These are phyloP conservation scores for Lactarius sanguifluus DNA, from an alignment of 768 basidiomycete species.

Conservation along the genomic window DNA sequence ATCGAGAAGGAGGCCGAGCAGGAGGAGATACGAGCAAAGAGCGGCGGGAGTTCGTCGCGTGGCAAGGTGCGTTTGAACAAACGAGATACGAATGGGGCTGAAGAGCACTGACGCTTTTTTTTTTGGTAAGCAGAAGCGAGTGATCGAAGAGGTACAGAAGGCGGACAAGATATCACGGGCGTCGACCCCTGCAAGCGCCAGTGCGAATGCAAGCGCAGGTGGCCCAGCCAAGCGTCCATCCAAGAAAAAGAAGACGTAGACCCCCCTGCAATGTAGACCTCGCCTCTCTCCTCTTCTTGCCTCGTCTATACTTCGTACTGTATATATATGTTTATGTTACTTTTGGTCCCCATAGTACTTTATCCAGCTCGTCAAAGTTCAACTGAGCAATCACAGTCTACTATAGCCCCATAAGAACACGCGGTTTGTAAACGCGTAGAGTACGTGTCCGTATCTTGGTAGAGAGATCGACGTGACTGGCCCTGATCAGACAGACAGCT, in stretches of 20 bases:
- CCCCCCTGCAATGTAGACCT: not conserved
- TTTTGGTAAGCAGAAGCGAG: slow-evolving; percentile 56
- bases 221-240: slow-evolving; percentile 49
- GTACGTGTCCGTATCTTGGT: not conserved
- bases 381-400: not conserved
- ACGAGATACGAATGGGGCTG: no score
- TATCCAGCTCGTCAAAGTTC: not conserved
- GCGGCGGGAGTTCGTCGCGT: slow-evolving; percentile 42
- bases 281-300: not conserved
- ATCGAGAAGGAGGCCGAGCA: slow-evolving; percentile 88
- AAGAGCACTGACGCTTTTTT: slow-evolving; percentile 5
- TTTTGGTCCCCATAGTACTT: not conserved
- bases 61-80: slow-evolving; percentile 54
- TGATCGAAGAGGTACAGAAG: slow-evolving; percentile 64
- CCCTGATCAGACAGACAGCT: not conserved
- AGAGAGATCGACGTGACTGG: not conserved
- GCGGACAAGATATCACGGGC: slow-evolving; percentile 52
- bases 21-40: slow-evolving; percentile 67
- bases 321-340: slow-evolving; percentile 6
- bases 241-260: slow-evolving; percentile 68
- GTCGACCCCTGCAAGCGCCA: slow-evolving; percentile 55
- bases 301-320: not conserved
- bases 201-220: slow-evolving; percentile 45
- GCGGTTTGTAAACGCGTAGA: not conserved
- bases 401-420: not conserved